Percentiles rank a stretch among this genome's conserved stretches.
phyloP scores from a whole-genome alignment of 2,329 filamentous ascomycete genomes.

The Verticillium isaacii region DNA sequence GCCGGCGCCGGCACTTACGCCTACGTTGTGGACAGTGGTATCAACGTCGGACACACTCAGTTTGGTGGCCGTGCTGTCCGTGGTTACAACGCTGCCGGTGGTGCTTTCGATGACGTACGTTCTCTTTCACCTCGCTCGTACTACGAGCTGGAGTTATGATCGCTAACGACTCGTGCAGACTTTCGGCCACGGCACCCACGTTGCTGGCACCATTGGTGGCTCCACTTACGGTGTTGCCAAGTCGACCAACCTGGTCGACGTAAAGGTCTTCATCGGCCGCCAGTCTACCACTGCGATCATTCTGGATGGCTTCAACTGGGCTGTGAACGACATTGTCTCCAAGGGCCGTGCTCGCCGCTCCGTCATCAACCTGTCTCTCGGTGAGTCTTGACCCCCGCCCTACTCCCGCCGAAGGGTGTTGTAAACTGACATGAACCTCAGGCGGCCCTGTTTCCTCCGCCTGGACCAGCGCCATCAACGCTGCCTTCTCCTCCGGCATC shows the following conservation, averaged over 20 bases:
- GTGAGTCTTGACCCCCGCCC: not conserved
- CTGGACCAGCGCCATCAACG: slow-evolving; percentile 45
- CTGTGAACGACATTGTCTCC: slow-evolving; percentile 24
- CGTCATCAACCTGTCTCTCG: slow-evolving; percentile 41
- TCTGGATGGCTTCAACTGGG: slow-evolving; percentile 28
- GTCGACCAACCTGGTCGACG: slow-evolving; percentile 33
- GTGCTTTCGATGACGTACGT: slow-evolving; percentile 19
- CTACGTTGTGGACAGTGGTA: slow-evolving; percentile 38
- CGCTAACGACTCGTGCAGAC: slow-evolving; percentile 14
- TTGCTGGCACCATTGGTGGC: slow-evolving; percentile 29
- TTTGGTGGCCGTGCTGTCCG: slow-evolving; percentile 24
- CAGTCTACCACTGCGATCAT: slow-evolving; percentile 24
- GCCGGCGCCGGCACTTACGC: slow-evolving; percentile 29
- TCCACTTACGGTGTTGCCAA: slow-evolving; percentile 36
- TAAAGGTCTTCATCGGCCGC: slow-evolving; percentile 36
- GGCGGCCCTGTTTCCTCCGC: slow-evolving; percentile 38
- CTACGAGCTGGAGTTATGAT: slow-evolving; percentile 17
- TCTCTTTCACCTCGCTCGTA: no score
- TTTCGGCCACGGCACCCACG: slow-evolving; percentile 38
- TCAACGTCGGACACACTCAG: slow-evolving; percentile 20
- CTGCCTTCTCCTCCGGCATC: slow-evolving; percentile 39
- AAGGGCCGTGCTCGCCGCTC: slow-evolving; percentile 22
- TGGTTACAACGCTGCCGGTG: slow-evolving; percentile 17
- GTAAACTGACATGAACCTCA: not conserved
- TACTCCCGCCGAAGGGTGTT: no score